Conservation (phyloP, 129 eudicot species). For the Calendula officinalis region DNA sequence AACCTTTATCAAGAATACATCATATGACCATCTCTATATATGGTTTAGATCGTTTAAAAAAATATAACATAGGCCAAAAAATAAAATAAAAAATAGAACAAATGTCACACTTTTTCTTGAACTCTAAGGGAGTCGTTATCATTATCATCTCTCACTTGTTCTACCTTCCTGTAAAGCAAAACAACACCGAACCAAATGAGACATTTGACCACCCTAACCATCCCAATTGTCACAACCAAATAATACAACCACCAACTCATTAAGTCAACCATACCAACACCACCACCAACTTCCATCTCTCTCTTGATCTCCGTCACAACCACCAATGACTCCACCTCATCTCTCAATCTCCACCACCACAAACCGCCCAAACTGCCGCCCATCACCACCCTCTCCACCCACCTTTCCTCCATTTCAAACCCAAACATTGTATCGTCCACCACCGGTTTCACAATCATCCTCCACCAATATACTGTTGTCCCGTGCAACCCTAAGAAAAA, state of each 20-base stretch:
- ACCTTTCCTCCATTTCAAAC: conserved; percentile 45
- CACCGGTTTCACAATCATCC: conserved; percentile 75
- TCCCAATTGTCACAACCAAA: conserved; percentile 62
- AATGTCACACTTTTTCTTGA: conserved; percentile 38
- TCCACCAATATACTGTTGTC: conserved; percentile 64
- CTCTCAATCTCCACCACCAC: conserved; percentile 94
- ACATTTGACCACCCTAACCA: conserved; percentile 62
- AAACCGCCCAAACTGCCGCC: conserved; percentile 58
- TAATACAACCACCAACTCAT: conserved; percentile 90
- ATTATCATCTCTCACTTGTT: conserved; percentile 17
- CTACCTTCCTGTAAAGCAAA: conserved; percentile 37
- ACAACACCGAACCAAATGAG: conserved; percentile 43
- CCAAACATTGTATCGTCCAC: conserved; percentile 86
- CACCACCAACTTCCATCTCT: conserved; percentile 32
- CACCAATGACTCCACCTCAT: conserved; percentile 83
- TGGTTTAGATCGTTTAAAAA: background rate
- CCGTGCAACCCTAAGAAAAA: conserved; percentile 80
- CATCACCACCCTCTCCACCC: conserved; percentile 71
- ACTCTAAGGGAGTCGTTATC: conserved; percentile 25
- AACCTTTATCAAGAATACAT: background rate
- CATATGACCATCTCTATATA: conserved; percentile 1
- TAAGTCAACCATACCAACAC: conserved; percentile 44
- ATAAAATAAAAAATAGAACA: background rate
- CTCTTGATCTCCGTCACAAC: conserved; percentile 60
- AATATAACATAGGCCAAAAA: background rate